These are phyloP conservation scores for Tricholoma sp. DNA, from an alignment of 768 basidiomycete species.

Conservation along the genomic window DNA sequence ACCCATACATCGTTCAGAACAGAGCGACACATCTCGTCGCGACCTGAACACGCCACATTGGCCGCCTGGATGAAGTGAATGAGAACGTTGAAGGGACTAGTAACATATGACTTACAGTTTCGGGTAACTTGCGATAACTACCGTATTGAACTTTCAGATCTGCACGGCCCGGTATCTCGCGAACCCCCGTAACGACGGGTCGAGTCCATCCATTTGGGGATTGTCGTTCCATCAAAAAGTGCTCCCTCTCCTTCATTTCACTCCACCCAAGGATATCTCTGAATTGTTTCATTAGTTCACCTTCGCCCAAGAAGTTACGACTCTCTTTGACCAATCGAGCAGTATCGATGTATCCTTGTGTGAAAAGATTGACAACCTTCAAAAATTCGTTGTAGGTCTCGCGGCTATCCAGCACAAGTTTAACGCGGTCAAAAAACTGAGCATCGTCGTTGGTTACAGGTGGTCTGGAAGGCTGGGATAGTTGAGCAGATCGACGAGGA, in stretches of 20 bases:
- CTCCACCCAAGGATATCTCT: constrained; percentile 87
- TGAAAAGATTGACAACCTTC: constrained; percentile 91
- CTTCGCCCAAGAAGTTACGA: constrained; percentile 67
- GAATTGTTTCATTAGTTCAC: constrained; percentile 77
- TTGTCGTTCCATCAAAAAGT: constrained; percentile 43
- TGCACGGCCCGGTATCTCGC: constrained; percentile 47
- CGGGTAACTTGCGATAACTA: constrained; percentile 84
- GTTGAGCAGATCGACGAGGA: constrained; percentile 20
- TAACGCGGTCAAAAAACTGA: constrained; percentile 91
- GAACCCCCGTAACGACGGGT: constrained; percentile 38
- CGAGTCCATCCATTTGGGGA: constrained; percentile 46
- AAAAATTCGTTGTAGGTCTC: constrained; percentile 92
- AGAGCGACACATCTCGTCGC: constrained; percentile 94
- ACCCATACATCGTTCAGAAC: constrained; percentile 99
- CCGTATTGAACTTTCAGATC: constrained; percentile 75
- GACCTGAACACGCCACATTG: constrained; percentile 85
- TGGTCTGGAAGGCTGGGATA: constrained; percentile 23
- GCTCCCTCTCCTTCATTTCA: constrained; percentile 59
- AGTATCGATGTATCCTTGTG: constrained; percentile 89
- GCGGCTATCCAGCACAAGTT: constrained; percentile 61
- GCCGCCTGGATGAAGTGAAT: constrained; percentile 53
- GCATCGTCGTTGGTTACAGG: constrained; percentile 40
- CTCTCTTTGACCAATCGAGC: constrained; percentile 78
- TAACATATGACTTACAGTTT: constrained; percentile 48
- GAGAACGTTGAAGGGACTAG: not conserved